Percentiles rank a stretch among this genome's conserved stretches.
Evolutionary conservation across 768 basidiomycete genomes (phyloP).

Genomic region (Gelatoporia subvermispora): DNA sequence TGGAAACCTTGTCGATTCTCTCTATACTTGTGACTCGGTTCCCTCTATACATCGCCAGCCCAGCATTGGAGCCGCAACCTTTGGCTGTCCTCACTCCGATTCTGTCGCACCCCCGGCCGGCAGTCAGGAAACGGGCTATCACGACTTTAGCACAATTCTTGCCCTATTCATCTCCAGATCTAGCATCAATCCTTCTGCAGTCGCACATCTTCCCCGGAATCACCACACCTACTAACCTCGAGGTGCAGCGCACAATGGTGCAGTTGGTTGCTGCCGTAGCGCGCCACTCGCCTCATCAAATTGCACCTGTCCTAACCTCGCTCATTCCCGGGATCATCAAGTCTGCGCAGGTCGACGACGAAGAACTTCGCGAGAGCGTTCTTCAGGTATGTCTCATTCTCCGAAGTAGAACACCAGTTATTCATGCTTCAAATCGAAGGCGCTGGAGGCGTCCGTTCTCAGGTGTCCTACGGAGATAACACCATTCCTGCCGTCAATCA

Average conservation of each 20-base stretch:
- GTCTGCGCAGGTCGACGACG: constrained; percentile 69
- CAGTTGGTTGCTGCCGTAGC: constrained; percentile 78
- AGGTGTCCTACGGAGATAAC: constrained; percentile 81
- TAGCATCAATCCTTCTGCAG: constrained; percentile 59
- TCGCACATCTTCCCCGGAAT: constrained; percentile 59
- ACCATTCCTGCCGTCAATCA: constrained; percentile 61
- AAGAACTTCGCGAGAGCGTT: constrained; percentile 76
- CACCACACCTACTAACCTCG: constrained; percentile 44
- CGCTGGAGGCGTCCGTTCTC: constrained; percentile 80
- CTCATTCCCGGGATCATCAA: constrained; percentile 70
- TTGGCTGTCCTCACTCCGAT: constrained; percentile 65
- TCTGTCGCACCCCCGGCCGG: constrained; percentile 70
- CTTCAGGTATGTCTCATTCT: constrained; percentile 51
- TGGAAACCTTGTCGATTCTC: constrained; percentile 81
- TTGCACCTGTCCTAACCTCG: constrained; percentile 53
- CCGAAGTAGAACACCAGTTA: background rate
- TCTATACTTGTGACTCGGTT: constrained; percentile 87
- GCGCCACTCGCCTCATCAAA: constrained; percentile 63
- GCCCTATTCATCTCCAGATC: constrained; percentile 57
- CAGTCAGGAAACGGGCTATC: constrained; percentile 91
- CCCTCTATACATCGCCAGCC: constrained; percentile 57
- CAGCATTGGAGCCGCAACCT: constrained; percentile 52
- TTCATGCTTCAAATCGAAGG: constrained; percentile 36
- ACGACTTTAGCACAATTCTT: constrained; percentile 81
- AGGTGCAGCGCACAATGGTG: constrained; percentile 72